These are phyloP conservation scores for Naganishia onofrii DNA, from an alignment of 768 basidiomycete genomes.

Conservation along the genomic window DNA sequence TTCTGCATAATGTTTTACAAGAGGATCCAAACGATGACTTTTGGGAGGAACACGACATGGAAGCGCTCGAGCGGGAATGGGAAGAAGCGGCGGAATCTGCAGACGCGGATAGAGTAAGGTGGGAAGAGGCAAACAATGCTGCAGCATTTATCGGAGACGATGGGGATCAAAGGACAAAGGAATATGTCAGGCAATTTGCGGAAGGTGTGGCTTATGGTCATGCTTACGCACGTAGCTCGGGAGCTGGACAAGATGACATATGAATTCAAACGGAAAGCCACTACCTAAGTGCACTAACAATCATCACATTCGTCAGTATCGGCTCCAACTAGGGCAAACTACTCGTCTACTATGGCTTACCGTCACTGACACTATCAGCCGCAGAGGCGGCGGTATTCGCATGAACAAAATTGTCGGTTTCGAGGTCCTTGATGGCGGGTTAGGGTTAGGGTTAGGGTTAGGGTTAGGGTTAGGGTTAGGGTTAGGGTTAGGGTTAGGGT, in stretches of 20 bases:
- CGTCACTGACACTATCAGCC: too few relatives aligned
- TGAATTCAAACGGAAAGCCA: background rate
- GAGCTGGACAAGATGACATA: background rate
- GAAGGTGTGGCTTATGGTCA: background rate
- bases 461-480: too few relatives aligned
- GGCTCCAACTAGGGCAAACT: too few relatives aligned
- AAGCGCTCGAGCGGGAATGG: background rate
- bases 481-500: too few relatives aligned
- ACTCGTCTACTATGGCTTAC: too few relatives aligned
- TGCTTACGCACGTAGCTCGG: background rate
- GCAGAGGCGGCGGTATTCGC: too few relatives aligned
- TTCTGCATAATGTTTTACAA: background rate
- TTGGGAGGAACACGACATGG: background rate
- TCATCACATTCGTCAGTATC: too few relatives aligned
- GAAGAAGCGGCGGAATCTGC: background rate
- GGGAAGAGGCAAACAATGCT: background rate
- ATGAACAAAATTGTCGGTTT: too few relatives aligned
- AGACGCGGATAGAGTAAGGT: background rate
- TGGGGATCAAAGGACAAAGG: background rate
- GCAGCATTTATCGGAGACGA: background rate
- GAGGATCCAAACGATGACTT: background rate
- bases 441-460: too few relatives aligned
- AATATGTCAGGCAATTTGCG: background rate
- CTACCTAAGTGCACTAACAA: too few relatives aligned
- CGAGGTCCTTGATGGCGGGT: too few relatives aligned